phyloP scores from a whole-genome alignment of 208 protist species.

The Strigomonas culicis region DNA sequence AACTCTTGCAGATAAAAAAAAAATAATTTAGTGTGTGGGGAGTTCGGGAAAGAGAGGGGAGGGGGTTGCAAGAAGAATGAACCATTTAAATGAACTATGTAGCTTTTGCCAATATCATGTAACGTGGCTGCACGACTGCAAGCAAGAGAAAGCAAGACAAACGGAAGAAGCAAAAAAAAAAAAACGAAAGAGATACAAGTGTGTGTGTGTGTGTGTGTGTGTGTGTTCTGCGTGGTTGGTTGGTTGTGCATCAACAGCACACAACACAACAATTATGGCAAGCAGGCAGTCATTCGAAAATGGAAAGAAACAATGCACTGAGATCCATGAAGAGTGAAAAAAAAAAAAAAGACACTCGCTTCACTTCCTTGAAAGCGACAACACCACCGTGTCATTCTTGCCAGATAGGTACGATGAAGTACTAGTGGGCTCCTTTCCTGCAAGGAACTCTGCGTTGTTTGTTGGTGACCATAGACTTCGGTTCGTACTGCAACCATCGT shows the following conservation, averaged over 20 bases:
- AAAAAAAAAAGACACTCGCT: not conserved
- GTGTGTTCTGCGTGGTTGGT: not conserved
- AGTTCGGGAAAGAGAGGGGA: not conserved
- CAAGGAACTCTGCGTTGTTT: not conserved
- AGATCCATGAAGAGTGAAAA: not conserved
- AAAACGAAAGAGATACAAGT: constrained; percentile 6
- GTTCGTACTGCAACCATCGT: not conserved
- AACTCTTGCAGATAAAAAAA: not conserved
- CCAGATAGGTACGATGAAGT: too few relatives aligned
- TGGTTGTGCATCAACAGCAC: too few relatives aligned
- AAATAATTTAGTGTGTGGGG: not conserved
- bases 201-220: not conserved
- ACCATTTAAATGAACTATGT: not conserved
- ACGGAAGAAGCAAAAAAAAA: too few relatives aligned
- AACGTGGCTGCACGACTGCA: not conserved
- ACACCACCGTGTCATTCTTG: too few relatives aligned
- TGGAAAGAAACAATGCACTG: too few relatives aligned
- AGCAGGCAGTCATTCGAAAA: not conserved
- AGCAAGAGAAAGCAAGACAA: not conserved
- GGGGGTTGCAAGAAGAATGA: not conserved
- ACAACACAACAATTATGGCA: constrained; percentile 11
- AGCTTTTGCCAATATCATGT: not conserved
- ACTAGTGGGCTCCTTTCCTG: too few relatives aligned
- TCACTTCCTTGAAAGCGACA: too few relatives aligned
- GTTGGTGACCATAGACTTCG: not conserved